phyloP scores from a whole-genome alignment of 768 basidiomycete species.

The Kwoniella pini region DNA sequence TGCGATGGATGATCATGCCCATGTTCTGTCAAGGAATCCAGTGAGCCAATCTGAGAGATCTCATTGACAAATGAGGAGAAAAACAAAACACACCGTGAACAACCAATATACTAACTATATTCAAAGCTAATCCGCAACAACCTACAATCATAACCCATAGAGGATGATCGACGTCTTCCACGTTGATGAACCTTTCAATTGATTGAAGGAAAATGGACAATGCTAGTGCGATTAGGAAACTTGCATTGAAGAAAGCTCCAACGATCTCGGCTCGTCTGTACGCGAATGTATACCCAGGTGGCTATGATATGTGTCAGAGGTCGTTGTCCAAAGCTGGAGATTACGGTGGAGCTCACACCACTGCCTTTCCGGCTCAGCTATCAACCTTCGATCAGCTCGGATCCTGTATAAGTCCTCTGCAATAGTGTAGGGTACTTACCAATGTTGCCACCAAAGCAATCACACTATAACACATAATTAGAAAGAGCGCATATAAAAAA shows the following conservation, averaged over 20 bases:
- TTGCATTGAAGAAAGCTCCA: conserved; percentile 63
- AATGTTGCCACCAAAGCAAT: conserved; percentile 1
- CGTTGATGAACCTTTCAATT: conserved; percentile 61
- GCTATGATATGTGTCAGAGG: conserved; percentile 53
- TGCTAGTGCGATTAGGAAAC: conserved; percentile 61
- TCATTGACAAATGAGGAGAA: conserved; percentile 57
- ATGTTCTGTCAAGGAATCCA: not conserved
- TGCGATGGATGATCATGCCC: not conserved
- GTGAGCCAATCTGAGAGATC: not conserved
- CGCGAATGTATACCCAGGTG: conserved; percentile 61
- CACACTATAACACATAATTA: not conserved
- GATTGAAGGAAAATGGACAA: conserved; percentile 63
- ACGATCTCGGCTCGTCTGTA: conserved; percentile 64
- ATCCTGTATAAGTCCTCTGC: not conserved
- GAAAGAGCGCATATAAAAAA: conserved; percentile 39
- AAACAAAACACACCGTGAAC: conserved; percentile 57
- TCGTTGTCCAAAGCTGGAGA: not conserved
- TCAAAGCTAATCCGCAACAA: conserved; percentile 59
- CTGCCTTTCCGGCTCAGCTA: not conserved
- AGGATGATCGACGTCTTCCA: conserved; percentile 59
- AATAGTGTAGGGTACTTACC: not conserved
- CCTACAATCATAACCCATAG: conserved; percentile 60
- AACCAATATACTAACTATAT: conserved; percentile 60
- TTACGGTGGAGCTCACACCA: not conserved
- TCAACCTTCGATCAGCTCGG: too few species aligned